Base-by-base conservation (phyloP, 2,329 filamentous ascomycete species). In the Paradendryphiella salina region DNA sequence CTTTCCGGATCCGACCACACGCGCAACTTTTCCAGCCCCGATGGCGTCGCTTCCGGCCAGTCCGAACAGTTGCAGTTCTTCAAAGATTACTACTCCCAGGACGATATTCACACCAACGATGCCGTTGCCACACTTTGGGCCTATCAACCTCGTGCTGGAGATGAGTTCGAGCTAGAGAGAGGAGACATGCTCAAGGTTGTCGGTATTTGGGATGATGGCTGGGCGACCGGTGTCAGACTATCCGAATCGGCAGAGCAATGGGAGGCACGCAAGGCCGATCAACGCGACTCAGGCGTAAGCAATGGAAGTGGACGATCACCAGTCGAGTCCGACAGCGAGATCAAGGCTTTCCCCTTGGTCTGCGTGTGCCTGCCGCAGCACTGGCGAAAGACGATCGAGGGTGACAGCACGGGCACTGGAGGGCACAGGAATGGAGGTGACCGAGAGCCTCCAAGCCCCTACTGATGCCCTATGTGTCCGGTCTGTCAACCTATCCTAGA, bases 161-260 rank as follows among this genome's bases (percentile, higher is more conserved):
- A 99, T 66, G 94, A 99, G 70, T 97, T 97, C 68, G 81, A 90
- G 32, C 80, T 99, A 31, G 94, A 97, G 66, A 85, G 94, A 51
- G 94, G 94, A 46, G 94, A 99, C 70, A 96, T 99, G 92, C 82
- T 99, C 67, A 97, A 96, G 77, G 87, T 99, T 11, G 88, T 97
- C 26, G 94, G 94, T 56, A 99, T 99, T 61, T 99, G 94, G 94
- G 94, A 99, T 67, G 94, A 99, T 71, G 94, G 94, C 38, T 99
- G 94, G 94, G 94, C 94, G 9, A 99, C 94, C 1, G 94, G 94
- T 64, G 82, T 96, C 47, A 81, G 95, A 69, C 77, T 96, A 48
- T 82, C 87, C 46, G 89, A 96, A 64, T 82, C 85, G 47, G 91
- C 91, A 2, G 93, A 97, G 54, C 90, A 96, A 58, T 96, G 90